Evolutionary conservation across 225 moss, liverwort and hornwort genomes (phyloP), one percentile per base, ranked within the genome.

Genomic region (Bryoerythrophyllum caledonicum): DNA sequence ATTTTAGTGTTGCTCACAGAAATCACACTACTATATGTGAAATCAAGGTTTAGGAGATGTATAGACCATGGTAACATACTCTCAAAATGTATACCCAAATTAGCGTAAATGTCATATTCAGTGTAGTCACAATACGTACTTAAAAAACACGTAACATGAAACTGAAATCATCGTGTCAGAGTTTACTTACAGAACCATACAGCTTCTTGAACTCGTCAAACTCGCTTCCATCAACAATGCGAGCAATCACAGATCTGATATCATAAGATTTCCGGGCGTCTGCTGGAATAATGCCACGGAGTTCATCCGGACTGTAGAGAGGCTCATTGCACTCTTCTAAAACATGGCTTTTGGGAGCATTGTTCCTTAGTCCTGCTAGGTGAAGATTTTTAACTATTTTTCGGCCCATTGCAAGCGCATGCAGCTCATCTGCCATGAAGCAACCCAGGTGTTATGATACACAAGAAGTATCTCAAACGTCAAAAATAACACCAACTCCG

Each of bases 191-290:
- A 60, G 95, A 74, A 64, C 99, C 99, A 43, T 99, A 99, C 32
- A 93, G 80, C 83, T 94, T 92, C 82, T 99, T 99, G 75, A 99
- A 99, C 82, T 99, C 97, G 54, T 99, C 91, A 76, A 99, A 99
- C 78, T 95, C 97, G 78, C 97, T 99, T 68, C 91, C 97, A 91
- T 99, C 97, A 44, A 95, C 97, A 65, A 93, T 80, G 53, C 94
- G 93, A 65, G 93, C 85, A 65, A 99, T 92, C 27, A 99, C 84
- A 77, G 90, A 86, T 70, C 97, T 89, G 43, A 91, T 69, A 74
- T 99, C 95, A 71, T 90, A 95, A 69, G 90, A 91, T 74, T 87
- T 83, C 26, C 91, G 91, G 68, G 81, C 80, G 80, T 99, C 94
- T 62, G 85, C 87, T 37, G 97, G 93, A 68, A 95, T 82, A 48